phyloP scores from a whole-genome alignment of 164 flowering plant genomes.

The Brasenia schreberi region DNA sequence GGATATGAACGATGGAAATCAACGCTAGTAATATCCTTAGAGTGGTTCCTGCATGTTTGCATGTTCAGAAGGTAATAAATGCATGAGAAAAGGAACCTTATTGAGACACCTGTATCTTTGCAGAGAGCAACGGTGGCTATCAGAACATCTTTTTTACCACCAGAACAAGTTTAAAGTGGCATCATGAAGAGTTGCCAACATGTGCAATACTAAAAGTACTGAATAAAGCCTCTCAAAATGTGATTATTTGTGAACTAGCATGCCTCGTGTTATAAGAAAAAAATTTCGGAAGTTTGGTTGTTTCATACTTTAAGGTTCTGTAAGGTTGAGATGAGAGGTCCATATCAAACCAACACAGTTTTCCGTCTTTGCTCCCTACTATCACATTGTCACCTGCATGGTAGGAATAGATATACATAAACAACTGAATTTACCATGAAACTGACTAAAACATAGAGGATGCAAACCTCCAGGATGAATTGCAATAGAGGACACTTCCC shows the following conservation, averaged over 20 bases:
- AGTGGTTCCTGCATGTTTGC: constrained; percentile 47
- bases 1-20: constrained; percentile 84
- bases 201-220: neutral
- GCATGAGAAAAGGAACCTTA: constrained; percentile 3
- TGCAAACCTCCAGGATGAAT: constrained; percentile 79
- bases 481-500: constrained; percentile 87
- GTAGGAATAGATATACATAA: neutral
- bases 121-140: no score
- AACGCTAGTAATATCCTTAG: constrained; percentile 76
- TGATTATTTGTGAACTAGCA: no score
- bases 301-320: constrained; percentile 54
- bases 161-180: neutral
- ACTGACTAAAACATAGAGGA: constrained; percentile 1
- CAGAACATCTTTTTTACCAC: no score
- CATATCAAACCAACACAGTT: constrained; percentile 98
- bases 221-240: no score
- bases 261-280: no score
- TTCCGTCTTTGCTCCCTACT: constrained; percentile 96
- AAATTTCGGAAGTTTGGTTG: no score
- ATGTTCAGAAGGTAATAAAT: neutral
- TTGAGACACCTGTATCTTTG: no score
- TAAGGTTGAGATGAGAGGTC: constrained; percentile 88
- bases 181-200: neutral
- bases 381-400: constrained; percentile 87
- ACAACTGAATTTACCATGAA: neutral